Evolutionary conservation across 805 yeast species (phyloP).

Genomic region (Teunomyces cretensis): DNA sequence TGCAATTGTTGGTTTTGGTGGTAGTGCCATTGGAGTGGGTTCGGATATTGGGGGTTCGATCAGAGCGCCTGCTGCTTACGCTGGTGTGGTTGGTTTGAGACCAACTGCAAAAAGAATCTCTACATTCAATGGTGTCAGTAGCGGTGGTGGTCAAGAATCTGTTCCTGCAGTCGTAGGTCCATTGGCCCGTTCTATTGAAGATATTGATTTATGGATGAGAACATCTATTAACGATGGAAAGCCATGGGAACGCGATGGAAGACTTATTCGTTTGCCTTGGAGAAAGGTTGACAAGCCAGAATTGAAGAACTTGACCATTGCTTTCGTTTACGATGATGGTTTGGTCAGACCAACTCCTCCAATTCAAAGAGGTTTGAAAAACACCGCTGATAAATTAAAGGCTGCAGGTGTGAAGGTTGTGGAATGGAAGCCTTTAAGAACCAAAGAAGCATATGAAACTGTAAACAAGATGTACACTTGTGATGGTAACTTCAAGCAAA

Average conservation of each 20-base stretch:
- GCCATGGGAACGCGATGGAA: constrained; percentile 59
- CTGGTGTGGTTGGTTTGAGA: constrained; percentile 61
- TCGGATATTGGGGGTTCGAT: constrained; percentile 75
- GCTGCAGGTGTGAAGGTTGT: constrained; percentile 60
- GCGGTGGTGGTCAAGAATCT: constrained; percentile 64
- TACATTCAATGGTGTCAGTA: constrained; percentile 47
- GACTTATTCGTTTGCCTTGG: constrained; percentile 54
- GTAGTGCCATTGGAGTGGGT: constrained; percentile 63
- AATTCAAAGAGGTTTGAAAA: constrained; percentile 49
- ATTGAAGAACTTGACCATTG: constrained; percentile 53
- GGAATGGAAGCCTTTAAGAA: constrained; percentile 57
- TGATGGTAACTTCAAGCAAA: constrained; percentile 67
- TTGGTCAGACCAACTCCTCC: constrained; percentile 70
- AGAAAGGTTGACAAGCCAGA: constrained; percentile 41
- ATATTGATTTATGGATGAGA: constrained; percentile 68
- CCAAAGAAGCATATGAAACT: constrained; percentile 57
- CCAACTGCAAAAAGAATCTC: constrained; percentile 57
- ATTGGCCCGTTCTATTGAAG: constrained; percentile 61
- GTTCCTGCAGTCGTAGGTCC: constrained; percentile 71
- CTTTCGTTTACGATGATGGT: constrained; percentile 63
- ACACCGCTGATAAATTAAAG: constrained; percentile 52
- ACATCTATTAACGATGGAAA: constrained; percentile 58
- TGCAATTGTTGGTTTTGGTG: constrained; percentile 57
- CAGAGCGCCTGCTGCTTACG: constrained; percentile 65
- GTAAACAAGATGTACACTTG: constrained; percentile 56